Evolutionary conservation across 306 rosid species (phyloP).

Genomic region (Lathyrus aphaca): DNA sequence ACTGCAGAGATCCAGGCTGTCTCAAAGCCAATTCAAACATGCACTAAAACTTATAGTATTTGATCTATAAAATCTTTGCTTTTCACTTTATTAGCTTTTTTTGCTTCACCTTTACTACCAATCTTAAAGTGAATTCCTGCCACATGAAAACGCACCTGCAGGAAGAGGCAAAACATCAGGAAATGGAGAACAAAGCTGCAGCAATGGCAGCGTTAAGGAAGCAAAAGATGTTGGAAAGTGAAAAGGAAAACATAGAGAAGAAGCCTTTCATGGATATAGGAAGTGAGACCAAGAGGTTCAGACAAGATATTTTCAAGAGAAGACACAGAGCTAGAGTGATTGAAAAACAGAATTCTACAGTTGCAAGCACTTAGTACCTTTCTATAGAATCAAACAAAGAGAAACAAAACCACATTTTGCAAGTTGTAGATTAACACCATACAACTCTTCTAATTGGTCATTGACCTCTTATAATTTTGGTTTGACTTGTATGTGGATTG

Average conservation of each 20-base stretch:
- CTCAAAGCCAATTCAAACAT: neutral
- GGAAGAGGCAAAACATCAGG: conserved; percentile 69
- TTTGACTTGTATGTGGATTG: conserved; percentile 29
- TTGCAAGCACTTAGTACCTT: conserved; percentile 33
- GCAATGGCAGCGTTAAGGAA: conserved; percentile 67
- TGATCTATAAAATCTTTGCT: conserved; percentile 20
- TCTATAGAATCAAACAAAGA: neutral
- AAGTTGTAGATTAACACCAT: conserved; percentile 31
- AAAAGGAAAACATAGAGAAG: conserved; percentile 76
- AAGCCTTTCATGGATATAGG: conserved; percentile 79
- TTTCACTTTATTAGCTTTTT: conserved; percentile 17
- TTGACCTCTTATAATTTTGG: conserved; percentile 21
- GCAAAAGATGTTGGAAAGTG: conserved; percentile 76
- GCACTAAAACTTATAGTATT: neutral
- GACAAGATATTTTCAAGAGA: conserved; percentile 95
- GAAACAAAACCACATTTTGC: conserved; percentile 25
- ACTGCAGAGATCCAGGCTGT: neutral
- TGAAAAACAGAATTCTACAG: conserved; percentile 44
- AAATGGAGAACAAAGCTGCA: conserved; percentile 62
- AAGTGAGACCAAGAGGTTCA: conserved; percentile 79
- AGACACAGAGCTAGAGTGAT: conserved; percentile 75
- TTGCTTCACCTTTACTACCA: neutral
- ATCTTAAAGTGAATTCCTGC: conserved; percentile 7
- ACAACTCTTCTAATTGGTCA: conserved; percentile 35
- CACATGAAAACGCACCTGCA: conserved; percentile 34